A percentile compares a stretch with the other conserved stretches of the same genome.
Evolutionary conservation across 106 monocot species (phyloP).

Genomic region (Apostasia ramifera): DNA sequence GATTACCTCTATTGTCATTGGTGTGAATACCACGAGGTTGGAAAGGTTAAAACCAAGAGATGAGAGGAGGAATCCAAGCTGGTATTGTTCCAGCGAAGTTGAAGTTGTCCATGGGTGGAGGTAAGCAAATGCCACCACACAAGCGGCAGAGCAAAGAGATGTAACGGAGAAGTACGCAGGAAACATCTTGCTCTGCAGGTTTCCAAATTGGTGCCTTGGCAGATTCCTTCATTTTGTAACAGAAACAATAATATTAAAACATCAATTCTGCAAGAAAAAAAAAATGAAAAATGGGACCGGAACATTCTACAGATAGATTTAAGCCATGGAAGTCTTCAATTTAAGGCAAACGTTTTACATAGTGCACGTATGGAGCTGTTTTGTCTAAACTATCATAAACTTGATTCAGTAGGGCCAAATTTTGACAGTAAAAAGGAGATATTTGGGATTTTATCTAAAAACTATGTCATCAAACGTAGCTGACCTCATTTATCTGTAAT

Average conservation of each 20-base stretch:
- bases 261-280: not conserved
- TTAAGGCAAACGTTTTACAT: no score
- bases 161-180: constrained; percentile 78
- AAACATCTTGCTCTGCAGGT: constrained; percentile 91
- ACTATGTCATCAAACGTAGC: no score
- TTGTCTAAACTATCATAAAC: no score
- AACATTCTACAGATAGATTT: no score
- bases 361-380: no score
- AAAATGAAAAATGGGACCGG: not conserved
- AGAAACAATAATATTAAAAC: not conserved
- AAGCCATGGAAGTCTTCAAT: no score
- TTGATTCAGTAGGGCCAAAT: no score
- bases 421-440: no score
- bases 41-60: constrained; percentile 78
- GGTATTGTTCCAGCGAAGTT: constrained; percentile 61
- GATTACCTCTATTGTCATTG: constrained; percentile 92
- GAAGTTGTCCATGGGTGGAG: constrained; percentile 85
- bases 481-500: no score
- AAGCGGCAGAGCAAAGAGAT: constrained; percentile 42
- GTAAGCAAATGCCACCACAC: constrained; percentile 76
- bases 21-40: constrained; percentile 88
- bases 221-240: constrained; percentile 40
- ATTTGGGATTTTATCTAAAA: no score
- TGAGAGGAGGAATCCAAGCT: constrained; percentile 81
- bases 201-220: constrained; percentile 96